A percentile compares a stretch with the other conserved stretches of the same genome.
phyloP scores from a whole-genome alignment of 2,329 filamentous ascomycete genomes.

The Beauveria pseudobassiana region DNA sequence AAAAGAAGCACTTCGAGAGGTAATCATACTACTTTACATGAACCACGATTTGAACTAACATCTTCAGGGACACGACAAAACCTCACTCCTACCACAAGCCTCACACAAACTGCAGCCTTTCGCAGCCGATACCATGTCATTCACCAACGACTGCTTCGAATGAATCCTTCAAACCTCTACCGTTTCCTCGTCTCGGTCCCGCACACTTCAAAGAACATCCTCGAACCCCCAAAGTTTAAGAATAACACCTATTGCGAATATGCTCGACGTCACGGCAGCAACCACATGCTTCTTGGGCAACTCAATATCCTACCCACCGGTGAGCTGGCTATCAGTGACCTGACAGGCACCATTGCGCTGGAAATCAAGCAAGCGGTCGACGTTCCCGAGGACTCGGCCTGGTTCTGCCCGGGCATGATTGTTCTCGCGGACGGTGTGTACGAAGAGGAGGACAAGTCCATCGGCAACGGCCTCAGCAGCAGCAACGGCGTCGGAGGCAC shows the following conservation, averaged over 20 bases:
- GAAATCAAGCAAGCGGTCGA: conserved; percentile 74
- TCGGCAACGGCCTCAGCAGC: conserved; percentile 63
- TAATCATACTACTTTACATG: conserved; percentile 21
- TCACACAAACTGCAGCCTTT: conserved; percentile 76
- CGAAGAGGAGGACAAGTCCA: conserved; percentile 76
- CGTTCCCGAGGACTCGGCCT: conserved; percentile 78
- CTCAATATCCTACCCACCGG: conserved; percentile 76
- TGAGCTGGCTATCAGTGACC: conserved; percentile 72
- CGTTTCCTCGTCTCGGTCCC: conserved; percentile 52
- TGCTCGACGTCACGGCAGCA: conserved; percentile 70
- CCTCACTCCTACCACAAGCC: conserved; percentile 65
- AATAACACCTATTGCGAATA: conserved; percentile 75
- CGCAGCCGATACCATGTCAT: conserved; percentile 87
- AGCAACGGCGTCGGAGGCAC: conserved; percentile 79
- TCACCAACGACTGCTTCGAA: conserved; percentile 89
- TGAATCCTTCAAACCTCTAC: conserved; percentile 78
- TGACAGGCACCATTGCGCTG: conserved; percentile 79
- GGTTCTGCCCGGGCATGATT: conserved; percentile 94
- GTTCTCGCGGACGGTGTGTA: conserved; percentile 94
- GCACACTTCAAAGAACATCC: conserved; percentile 49
- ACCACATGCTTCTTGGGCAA: conserved; percentile 81
- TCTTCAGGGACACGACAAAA: conserved; percentile 48
- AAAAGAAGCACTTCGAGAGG: conserved; percentile 88
- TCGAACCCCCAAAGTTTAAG: conserved; percentile 68
- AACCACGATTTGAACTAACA: conserved; percentile 14